These are phyloP conservation scores for Entonaema liquescens DNA, from an alignment of 495 filamentous ascomycete genomes.

Conservation along the genomic window DNA sequence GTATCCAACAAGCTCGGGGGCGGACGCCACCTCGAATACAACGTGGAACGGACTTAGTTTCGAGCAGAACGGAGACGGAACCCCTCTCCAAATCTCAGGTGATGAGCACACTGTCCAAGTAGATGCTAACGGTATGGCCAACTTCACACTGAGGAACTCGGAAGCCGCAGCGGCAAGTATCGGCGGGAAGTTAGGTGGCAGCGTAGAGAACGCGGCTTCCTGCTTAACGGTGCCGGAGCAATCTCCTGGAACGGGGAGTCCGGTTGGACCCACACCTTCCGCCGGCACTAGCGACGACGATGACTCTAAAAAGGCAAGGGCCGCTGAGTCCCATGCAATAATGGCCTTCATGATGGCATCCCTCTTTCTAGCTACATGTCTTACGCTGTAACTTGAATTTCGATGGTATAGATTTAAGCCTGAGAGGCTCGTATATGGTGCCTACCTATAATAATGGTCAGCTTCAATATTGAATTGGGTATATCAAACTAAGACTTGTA, in stretches of 20 bases:
- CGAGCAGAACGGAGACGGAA: conserved; percentile 41
- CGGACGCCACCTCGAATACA: conserved; percentile 41
- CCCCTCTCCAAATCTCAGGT: conserved; percentile 26
- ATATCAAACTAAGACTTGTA: too few relatives aligned
- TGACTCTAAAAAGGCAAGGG: background rate
- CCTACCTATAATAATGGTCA: too few relatives aligned
- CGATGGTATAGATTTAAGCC: background rate
- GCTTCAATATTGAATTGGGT: too few relatives aligned
- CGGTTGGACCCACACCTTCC: background rate
- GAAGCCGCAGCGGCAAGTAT: conserved; percentile 26
- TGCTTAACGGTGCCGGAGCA: background rate
- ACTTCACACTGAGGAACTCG: conserved; percentile 40
- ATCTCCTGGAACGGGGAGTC: background rate
- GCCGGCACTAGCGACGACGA: background rate
- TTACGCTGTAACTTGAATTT: background rate
- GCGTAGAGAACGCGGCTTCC: background rate
- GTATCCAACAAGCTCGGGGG: conserved; percentile 45
- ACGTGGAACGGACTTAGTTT: conserved; percentile 51
- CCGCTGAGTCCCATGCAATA: background rate
- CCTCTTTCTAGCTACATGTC: background rate
- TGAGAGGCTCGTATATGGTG: too few relatives aligned
- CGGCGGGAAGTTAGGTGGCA: conserved; percentile 20
- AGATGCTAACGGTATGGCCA: conserved; percentile 28
- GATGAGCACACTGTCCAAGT: conserved; percentile 29
- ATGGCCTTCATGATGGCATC: background rate